Percentiles rank a stretch among this genome's conserved stretches.
Conservation (phyloP, 345 rosid species). For the Hibiscus mutabilis region DNA sequence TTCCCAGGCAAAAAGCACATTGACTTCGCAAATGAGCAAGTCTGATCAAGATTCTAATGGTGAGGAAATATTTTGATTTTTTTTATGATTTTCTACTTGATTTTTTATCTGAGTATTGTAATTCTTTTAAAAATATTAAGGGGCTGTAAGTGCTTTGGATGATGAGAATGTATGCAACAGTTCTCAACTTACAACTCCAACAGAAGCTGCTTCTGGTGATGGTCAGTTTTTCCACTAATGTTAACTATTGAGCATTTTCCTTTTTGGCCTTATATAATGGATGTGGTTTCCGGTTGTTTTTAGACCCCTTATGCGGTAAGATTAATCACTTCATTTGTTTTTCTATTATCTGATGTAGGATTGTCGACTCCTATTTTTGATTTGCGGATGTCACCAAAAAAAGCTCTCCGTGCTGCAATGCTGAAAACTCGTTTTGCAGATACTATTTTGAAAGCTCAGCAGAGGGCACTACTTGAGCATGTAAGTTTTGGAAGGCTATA, state of each 20-base stretch:
- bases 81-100: constrained; percentile 13
- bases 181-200: constrained; percentile 34
- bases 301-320: background rate
- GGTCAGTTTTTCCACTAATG: constrained; percentile 31
- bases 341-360: constrained; percentile 27
- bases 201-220: constrained; percentile 36
- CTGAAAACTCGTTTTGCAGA: constrained; percentile 59
- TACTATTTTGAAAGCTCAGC: constrained; percentile 63
- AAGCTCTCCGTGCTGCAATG: constrained; percentile 79
- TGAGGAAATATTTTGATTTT: constrained; percentile 32
- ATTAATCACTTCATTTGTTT: constrained; percentile 1
- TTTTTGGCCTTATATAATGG: background rate
- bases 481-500: constrained; percentile 27
- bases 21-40: constrained; percentile 38
- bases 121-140: constrained; percentile 32
- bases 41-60: constrained; percentile 70
- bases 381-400: constrained; percentile 54
- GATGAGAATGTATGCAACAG: constrained; percentile 42
- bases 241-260: background rate
- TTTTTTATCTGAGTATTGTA: constrained; percentile 19
- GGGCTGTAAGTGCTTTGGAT: constrained; percentile 55
- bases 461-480: constrained; percentile 50
- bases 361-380: constrained; percentile 33
- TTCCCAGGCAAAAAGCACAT: constrained; percentile 35
- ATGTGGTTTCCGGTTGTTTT: background rate